Evolutionary conservation across 139 green algal genomes (phyloP).

Genomic region (Haematococcus lacustris): DNA sequence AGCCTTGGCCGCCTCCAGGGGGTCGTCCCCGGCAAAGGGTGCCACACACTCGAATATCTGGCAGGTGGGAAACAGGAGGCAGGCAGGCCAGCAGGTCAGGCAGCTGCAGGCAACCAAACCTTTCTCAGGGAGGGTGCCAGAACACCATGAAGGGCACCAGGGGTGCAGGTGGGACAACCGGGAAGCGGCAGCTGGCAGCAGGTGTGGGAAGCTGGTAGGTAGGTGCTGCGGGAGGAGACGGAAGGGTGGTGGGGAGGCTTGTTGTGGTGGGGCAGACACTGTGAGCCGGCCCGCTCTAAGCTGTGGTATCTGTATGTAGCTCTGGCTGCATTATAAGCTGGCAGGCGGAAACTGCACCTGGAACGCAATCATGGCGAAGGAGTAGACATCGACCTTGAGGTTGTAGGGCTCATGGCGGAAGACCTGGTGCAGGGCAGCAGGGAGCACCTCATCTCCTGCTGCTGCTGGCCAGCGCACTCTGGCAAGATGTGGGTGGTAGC

Average conservation of each 20-base stretch:
- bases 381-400: slow-evolving; percentile 57
- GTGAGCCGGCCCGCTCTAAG: no score
- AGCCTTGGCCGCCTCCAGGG: slow-evolving; percentile 39
- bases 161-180: neutral
- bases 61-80: slow-evolving; percentile 6
- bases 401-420: slow-evolving; percentile 69
- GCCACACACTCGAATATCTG: slow-evolving; percentile 46
- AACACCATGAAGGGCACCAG: neutral
- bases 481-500: no score
- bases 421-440: no score
- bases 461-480: no score
- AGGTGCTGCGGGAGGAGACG: no score
- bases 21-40: slow-evolving; percentile 51
- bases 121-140: neutral
- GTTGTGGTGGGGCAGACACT: no score
- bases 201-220: neutral
- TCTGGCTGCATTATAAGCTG: no score
- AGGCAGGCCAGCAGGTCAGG: no score
- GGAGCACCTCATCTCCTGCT: no score
- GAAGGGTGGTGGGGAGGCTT: no score
- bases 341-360: slow-evolving; percentile 55
- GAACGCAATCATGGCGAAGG: slow-evolving; percentile 70
- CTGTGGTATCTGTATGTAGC: no score
- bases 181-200: neutral
- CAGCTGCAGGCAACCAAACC: neutral